Percentiles rank a stretch among this genome's conserved stretches.
phyloP scores from a whole-genome alignment of 129 eudicot genomes.

The Glebionis coronaria region DNA sequence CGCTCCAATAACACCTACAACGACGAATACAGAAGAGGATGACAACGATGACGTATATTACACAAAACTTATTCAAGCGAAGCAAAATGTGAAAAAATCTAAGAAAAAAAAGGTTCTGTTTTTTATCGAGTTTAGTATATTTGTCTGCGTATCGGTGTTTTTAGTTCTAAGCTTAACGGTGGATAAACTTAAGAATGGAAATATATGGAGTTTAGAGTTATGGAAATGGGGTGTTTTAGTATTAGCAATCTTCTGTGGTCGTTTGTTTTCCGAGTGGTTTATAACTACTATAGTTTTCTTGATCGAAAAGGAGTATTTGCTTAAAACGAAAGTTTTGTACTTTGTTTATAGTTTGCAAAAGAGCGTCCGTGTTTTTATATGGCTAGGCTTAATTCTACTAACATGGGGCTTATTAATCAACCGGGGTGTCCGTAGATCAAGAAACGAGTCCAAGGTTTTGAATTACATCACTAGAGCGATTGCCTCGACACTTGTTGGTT shows the following conservation, averaged over 20 bases:
- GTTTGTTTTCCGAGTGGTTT: slow-evolving; percentile 63
- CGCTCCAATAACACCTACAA: slow-evolving; percentile 43
- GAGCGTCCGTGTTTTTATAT: slow-evolving; percentile 62
- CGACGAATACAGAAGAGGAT: slow-evolving; percentile 33
- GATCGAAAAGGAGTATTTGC: slow-evolving; percentile 58
- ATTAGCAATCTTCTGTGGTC: slow-evolving; percentile 66
- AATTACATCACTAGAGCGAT: slow-evolving; percentile 68
- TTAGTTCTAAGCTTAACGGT: slow-evolving; percentile 47
- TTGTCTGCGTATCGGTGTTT: slow-evolving; percentile 36
- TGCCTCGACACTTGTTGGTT: slow-evolving; percentile 63
- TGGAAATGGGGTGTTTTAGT: slow-evolving; percentile 86
- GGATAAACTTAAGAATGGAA: slow-evolving; percentile 11
- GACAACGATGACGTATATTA: slow-evolving; percentile 40
- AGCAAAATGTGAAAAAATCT: slow-evolving; percentile 17
- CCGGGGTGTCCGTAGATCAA: slow-evolving; percentile 47
- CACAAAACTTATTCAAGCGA: slow-evolving; percentile 20
- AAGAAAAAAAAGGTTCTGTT: slow-evolving; percentile 41
- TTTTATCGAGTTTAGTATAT: slow-evolving; percentile 40
- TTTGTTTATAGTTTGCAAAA: slow-evolving; percentile 62
- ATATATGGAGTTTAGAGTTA: slow-evolving; percentile 41
- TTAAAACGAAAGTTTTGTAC: slow-evolving; percentile 70
- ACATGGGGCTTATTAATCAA: slow-evolving; percentile 75
- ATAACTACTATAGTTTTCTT: slow-evolving; percentile 48
- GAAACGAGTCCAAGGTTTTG: slow-evolving; percentile 36
- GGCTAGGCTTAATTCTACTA: slow-evolving; percentile 69